Conservation (phyloP, 805 yeast species). For the Starmerella bacillaris region DNA sequence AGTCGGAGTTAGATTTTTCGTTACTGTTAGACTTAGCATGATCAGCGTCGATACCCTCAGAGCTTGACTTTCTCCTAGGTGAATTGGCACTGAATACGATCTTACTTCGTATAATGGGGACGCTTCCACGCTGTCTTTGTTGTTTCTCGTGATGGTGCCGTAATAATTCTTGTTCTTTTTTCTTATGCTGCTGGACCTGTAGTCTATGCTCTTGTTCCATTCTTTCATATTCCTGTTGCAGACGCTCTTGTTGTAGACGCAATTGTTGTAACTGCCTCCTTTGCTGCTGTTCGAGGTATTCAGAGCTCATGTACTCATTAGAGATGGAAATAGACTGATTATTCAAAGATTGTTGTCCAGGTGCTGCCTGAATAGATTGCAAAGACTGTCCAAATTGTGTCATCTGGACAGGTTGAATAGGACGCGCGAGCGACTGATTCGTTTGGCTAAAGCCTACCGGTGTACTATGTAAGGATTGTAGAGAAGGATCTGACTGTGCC, state of each 20-base stretch:
- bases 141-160: background rate
- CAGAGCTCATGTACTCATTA: no score
- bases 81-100: background rate
- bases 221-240: background rate
- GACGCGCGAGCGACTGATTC: no score
- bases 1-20: constrained; percentile 1
- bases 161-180: background rate
- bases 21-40: background rate
- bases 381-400: no score
- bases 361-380: no score
- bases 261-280: background rate
- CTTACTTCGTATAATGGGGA: background rate
- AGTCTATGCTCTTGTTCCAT: background rate
- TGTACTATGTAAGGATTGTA: no score
- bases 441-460: no score
- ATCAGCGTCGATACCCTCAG: background rate
- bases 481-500: no score
- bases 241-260: background rate
- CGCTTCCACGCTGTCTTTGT: background rate
- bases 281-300: background rate
- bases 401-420: no score
- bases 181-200: background rate
- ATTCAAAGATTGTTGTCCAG: no score
- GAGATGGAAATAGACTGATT: no score
- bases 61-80: no score